Base-by-base conservation (phyloP, 2,329 filamentous ascomycete species). In the Mariannaea sp. region DNA sequence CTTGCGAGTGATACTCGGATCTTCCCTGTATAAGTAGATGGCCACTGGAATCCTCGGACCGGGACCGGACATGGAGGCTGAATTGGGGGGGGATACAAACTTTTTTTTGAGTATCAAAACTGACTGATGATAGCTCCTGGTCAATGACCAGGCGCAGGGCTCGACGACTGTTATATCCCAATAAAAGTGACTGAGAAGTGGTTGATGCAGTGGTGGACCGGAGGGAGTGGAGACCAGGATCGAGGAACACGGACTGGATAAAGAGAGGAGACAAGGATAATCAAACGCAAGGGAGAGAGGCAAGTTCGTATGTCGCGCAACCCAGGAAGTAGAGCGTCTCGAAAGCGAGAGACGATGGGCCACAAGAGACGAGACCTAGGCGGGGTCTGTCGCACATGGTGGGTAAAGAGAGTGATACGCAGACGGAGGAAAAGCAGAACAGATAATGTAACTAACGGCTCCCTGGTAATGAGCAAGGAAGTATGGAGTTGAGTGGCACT, bases 21-120 rank as follows among this genome's bases (percentile, higher is more conserved):
- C 62, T 62, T 62, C 45, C 49, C 59, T 56, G 54, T 60, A 55
- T 58, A 64, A 60, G 59, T 63, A 65, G 55, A 66, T 61, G 29
- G 53, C 35, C 44, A 64, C 53, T 57, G 57, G 60, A 41, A 64
- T 59, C 48, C 57, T 55, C 17, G 53, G 47, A 45, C 48, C 45
- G 14, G 52, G 48, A 48, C 57, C 52, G 39, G 59, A 58, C 56
- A 62, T 58, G 50, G 43, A 55, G 41, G 39, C 43, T 43, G 38
- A 42, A 42, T 41, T 32, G 29, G 29, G 29, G 24, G 44, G 17
- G 43, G 24, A 30, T 14, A 41, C 53, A 51, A 35, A 47, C 41
- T 53, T 30, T 49, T 40, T 53, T 30, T 49, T 40, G 39, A 45
- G 20, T 24, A 30, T 41, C 51, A 45, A 59, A 55, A 58, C 49